Evolutionary conservation across 495 filamentous ascomycete species (phyloP).

Genomic region (Xylaria palmicola): DNA sequence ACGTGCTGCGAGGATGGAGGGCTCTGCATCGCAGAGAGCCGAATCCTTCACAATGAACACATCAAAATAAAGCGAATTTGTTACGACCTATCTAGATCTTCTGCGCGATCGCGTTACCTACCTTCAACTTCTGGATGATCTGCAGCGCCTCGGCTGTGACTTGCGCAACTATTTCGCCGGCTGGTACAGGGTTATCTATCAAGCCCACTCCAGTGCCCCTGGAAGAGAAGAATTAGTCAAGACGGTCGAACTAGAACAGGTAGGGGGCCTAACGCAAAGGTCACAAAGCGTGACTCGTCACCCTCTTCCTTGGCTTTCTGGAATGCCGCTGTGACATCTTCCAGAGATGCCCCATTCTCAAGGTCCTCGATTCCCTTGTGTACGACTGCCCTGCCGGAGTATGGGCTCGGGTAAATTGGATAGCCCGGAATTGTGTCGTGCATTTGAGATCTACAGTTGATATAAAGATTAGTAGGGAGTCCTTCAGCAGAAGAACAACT

Average conservation of each 20-base stretch:
- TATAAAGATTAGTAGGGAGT: not conserved
- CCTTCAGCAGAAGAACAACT: not conserved
- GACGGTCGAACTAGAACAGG: not conserved
- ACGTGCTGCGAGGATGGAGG: no score
- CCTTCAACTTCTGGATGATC: not conserved
- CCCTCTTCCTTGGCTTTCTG: not conserved
- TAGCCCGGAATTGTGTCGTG: not conserved
- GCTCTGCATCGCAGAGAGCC: no score
- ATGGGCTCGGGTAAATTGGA: not conserved
- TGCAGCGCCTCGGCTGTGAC: not conserved
- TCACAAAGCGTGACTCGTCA: not conserved
- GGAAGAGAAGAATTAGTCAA: not conserved
- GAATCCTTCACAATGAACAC: no score
- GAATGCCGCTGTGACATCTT: not conserved
- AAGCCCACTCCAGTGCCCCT: not conserved
- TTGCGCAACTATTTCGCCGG: not conserved
- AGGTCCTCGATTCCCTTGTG: not conserved
- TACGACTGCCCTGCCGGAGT: not conserved
- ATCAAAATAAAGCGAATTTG: no score
- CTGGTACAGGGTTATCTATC: not conserved
- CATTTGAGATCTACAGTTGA: not conserved
- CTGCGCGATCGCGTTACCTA: no score
- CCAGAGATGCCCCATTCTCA: not conserved
- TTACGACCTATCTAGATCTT: no score
- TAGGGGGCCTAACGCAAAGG: not conserved